Base-by-base conservation (phyloP, 371 early-diverging fungal species). In the Apophysomyces trapeziformis region DNA sequence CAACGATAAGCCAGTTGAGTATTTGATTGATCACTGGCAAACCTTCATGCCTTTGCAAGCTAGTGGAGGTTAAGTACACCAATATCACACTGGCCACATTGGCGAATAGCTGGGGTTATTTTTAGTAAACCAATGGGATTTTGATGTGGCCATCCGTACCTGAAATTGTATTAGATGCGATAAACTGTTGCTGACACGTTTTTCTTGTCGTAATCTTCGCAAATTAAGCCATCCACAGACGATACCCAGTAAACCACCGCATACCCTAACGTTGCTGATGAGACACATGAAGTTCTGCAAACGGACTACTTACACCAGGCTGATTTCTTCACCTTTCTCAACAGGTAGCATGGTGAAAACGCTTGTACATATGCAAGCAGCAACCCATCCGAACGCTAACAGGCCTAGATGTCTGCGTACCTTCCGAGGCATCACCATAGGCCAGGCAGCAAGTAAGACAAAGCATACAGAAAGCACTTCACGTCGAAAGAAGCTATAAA, bases 291-390 rank as follows among this genome's bases (percentile, higher is more conserved):
- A 50, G 38, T 8, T 9, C 4, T 18, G 56, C 11, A 37, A 56
- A 57, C 35, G 18, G 38, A 21, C 38, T 41, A 71, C 86, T 81
- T 85, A 92, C 92, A 95, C 92, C 36, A 94, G 74, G 9, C 65
- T 68, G 54, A 91, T 75, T 65, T 91, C 85, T 65, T 93, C 92
- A 18, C 86, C 92, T 69, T 88, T 91, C 67, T 95, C 96, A 7
- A 95, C 95, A 0, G 96, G 95, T 38, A 96, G 78, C 58, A 95
- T 71, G 0, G 95, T 93, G 69, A 97, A 97, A 11, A 93, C 71
- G 63, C 94, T 90, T 1, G 92, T 92, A 56, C 79, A 72, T 4
- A 91, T 54, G 63, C 95, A 95, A 9, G 85, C 77, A 0, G 82
- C 39, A 1, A 78, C 68, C 96, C 96, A 97, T 5, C 57, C 60